phyloP scores from a whole-genome alignment of 169 alveolate species.

The Miamiensis avidus region DNA sequence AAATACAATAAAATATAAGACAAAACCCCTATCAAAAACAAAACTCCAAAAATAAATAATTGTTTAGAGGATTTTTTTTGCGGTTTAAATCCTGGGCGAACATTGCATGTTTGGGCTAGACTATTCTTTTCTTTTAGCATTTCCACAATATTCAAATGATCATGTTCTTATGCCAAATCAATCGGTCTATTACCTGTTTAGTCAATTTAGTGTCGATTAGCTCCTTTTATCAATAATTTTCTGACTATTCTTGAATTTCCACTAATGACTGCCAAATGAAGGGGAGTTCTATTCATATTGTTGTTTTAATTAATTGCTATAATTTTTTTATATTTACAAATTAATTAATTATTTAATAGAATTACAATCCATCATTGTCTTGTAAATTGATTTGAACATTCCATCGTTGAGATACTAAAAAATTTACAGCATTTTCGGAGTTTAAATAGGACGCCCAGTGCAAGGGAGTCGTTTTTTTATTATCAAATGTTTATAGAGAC shows the following conservation, averaged over 20 bases:
- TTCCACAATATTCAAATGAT: constrained; percentile 3
- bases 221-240: constrained; percentile 72
- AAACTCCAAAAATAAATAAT: background rate
- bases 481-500: constrained; percentile 56
- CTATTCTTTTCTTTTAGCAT: constrained; percentile 28
- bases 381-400: background rate
- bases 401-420: constrained; percentile 46
- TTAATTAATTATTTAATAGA: background rate
- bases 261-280: constrained; percentile 70
- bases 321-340: background rate
- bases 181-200: constrained; percentile 58
- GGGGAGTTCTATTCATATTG: constrained; percentile 66
- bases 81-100: background rate
- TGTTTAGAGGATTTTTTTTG: background rate
- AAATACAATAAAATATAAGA: background rate
- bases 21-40: background rate
- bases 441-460: constrained; percentile 86
- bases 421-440: constrained; percentile 63
- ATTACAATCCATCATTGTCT: background rate
- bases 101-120: constrained; percentile 12
- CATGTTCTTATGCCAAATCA: constrained; percentile 52
- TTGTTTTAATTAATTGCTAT: constrained; percentile 24
- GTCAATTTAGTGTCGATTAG: constrained; percentile 44
- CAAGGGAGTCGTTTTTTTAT: constrained; percentile 76
- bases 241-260: constrained; percentile 67